A percentile compares a stretch with the other conserved stretches of the same genome.
These are phyloP conservation scores for Trichoderma gamsii DNA, from an alignment of 495 filamentous ascomycete genomes.

Conservation along the genomic window DNA sequence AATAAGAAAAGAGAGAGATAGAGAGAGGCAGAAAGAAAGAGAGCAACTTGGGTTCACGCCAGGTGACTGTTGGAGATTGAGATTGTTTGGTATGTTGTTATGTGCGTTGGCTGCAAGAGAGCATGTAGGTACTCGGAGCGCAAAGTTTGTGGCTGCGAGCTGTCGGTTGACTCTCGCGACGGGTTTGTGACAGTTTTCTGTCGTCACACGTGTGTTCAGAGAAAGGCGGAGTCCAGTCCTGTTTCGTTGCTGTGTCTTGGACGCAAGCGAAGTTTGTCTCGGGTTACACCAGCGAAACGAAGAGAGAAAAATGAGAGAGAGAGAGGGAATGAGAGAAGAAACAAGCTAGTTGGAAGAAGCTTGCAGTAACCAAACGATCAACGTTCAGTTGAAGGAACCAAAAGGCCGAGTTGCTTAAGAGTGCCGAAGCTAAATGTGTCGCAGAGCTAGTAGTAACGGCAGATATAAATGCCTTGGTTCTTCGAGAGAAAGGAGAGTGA, in stretches of 20 bases:
- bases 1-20: background rate
- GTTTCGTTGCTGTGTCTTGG: background rate
- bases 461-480: background rate
- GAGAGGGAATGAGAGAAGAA: background rate
- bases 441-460: background rate
- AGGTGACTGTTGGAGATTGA: background rate
- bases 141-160: background rate
- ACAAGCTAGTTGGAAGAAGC: background rate
- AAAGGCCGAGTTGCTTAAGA: background rate
- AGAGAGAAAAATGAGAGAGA: background rate
- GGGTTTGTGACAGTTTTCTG: background rate
- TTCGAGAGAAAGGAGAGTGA: background rate
- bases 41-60: background rate
- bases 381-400: constrained; percentile 4
- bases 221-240: background rate
- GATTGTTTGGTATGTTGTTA: background rate
- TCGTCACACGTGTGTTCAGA: constrained; percentile 5
- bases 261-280: background rate
- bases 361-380: background rate
- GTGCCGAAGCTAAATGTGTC: background rate
- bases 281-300: background rate
- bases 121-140: background rate
- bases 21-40: background rate
- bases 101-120: background rate
- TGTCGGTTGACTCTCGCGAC: background rate